Percentiles rank a stretch among this genome's conserved stretches.
Conservation (phyloP, 202 grass and related monocot genomes). For the Miscanthus sacchariflorus region DNA sequence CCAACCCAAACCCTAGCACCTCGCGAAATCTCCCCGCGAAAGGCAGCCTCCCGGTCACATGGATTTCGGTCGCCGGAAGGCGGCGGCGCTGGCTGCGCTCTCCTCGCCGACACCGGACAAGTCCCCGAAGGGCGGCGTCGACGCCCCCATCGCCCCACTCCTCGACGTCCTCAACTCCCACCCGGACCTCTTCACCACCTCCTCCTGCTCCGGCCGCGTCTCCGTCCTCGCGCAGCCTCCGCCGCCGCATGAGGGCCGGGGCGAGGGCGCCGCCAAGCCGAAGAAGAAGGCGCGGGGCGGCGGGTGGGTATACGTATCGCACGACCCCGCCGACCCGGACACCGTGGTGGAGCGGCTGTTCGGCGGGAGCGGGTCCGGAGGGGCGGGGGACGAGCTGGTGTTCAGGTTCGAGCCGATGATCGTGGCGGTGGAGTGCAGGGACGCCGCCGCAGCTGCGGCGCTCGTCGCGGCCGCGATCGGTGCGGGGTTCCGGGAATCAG, state of each 20-base stretch:
- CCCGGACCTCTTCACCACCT: constrained; percentile 85
- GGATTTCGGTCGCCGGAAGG: constrained; percentile 84
- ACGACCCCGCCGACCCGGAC: constrained; percentile 74
- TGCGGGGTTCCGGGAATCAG: constrained; percentile 88
- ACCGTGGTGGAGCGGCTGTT: constrained; percentile 66
- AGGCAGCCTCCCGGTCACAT: constrained; percentile 35
- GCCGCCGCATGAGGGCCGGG: constrained; percentile 42
- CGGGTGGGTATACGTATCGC: constrained; percentile 85
- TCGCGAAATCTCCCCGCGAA: not conserved
- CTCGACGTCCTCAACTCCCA: constrained; percentile 74
- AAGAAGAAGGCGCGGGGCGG: constrained; percentile 92
- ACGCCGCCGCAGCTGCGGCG: constrained; percentile 51
- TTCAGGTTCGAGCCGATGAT: constrained; percentile 97
- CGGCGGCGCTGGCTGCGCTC: constrained; percentile 67
- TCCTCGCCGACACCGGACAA: constrained; percentile 77
- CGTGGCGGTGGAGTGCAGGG: constrained; percentile 85
- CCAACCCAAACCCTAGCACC: constrained; percentile 57
- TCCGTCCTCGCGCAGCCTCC: constrained; percentile 79
- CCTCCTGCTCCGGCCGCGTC: constrained; percentile 96
- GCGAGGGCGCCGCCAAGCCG: constrained; percentile 35
- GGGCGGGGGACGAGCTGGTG: constrained; percentile 62
- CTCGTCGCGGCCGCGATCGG: constrained; percentile 72
- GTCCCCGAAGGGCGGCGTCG: constrained; percentile 91
- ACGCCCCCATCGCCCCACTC: constrained; percentile 69
- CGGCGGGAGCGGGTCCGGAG: constrained; percentile 22